Conservation (phyloP, 192 early-diverging fungal species). For the Backusella luteola region DNA sequence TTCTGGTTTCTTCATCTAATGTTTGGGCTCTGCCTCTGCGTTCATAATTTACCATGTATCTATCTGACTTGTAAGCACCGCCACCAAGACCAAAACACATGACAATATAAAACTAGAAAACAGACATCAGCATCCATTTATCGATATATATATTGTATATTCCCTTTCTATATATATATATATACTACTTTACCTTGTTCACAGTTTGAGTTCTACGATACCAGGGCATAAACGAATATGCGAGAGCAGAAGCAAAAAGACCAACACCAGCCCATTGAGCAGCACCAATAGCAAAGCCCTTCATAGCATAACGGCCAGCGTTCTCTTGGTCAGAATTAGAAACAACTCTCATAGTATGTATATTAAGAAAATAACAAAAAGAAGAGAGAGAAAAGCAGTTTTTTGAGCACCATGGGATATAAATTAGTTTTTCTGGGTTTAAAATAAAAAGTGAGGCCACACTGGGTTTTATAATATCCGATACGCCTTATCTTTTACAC, state of each 20-base stretch:
- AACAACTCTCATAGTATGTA: conserved; percentile 35
- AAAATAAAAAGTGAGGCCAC: background rate
- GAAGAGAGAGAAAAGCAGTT: background rate
- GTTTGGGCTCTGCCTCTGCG: conserved; percentile 34
- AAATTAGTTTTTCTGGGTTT: background rate
- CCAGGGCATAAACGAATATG: conserved; percentile 31
- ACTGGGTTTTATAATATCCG: background rate
- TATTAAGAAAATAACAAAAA: background rate
- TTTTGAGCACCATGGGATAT: background rate
- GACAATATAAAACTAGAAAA: conserved; percentile 39
- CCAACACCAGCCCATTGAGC: conserved; percentile 41
- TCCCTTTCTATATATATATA: background rate
- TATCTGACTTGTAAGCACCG: conserved; percentile 38
- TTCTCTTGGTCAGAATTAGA: conserved; percentile 33
- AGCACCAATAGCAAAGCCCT: conserved; percentile 38
- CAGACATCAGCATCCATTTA: background rate
- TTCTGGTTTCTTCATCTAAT: conserved; percentile 29
- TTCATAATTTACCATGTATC: conserved; percentile 41
- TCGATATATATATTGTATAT: background rate
- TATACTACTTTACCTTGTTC: conserved; percentile 30
- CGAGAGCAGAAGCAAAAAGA: conserved; percentile 24
- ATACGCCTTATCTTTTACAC: background rate
- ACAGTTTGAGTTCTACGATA: conserved; percentile 30
- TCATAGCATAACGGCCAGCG: conserved; percentile 38
- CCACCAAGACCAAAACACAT: conserved; percentile 40